Base-by-base conservation (phyloP, 495 filamentous ascomycete genomes). In the Aspergillus wentii region DNA sequence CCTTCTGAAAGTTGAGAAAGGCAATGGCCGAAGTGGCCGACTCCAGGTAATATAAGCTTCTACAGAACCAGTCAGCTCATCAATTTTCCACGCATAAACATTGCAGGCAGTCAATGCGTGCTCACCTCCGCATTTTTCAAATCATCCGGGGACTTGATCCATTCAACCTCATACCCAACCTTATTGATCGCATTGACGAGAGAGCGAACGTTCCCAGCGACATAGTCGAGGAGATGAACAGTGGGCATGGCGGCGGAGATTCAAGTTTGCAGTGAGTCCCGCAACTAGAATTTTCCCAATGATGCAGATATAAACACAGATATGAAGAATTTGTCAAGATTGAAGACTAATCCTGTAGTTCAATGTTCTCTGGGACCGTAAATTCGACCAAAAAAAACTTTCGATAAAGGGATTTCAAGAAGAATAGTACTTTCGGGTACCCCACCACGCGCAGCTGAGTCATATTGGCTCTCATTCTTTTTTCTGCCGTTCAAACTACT, bases 1-100 rank as follows among this genome's bases (percentile, higher is more conserved):
- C 87, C 85, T 14, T 74, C 68, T 8, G 81, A 69, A 35, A 97
- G 76, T 52, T 92, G 86, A 18, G 79, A 78, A 43, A 96, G 76
- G 56, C 92, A 98, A 69, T 97, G 88, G 34, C 94, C 94, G 51
- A 96, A 98, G 64, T 97, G 91, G 31, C 92, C 92, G 34, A 98
- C 92, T 47, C 92, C 92, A 3, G 92, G 92, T 18, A 98, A 76
- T 39, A 98, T 95, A 40, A 98, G 69, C 72, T 79, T 88, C 83
- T 89, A 50, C 8, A 25, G 29, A 11, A 11, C 13, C 8, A 25
- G 48, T 67, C 40, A 66, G 51, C 33, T 30, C 38, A 35, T 20
- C 17, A 27, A 30, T 17, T 5, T n/a, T n/a, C n/a, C n/a, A 7
- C 30, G 14, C 8, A 31, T 18, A 5, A 4, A 25, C 13, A 30